phyloP scores from a whole-genome alignment of 139 green algal genomes.

The Haematococcus lacustris region DNA sequence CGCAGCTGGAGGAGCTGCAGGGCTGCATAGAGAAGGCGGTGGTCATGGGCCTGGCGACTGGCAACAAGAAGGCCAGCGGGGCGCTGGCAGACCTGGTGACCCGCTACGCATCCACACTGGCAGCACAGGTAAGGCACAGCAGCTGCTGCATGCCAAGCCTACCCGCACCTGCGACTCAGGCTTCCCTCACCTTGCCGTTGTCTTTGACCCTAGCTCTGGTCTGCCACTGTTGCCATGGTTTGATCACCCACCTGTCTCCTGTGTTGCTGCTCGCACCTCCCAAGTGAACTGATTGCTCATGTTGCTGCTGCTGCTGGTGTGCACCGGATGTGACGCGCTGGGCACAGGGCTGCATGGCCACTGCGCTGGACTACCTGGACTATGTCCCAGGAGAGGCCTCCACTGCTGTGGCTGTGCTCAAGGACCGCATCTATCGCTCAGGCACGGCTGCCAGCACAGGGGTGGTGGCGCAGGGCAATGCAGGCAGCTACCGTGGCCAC shows the following conservation, averaged over 20 bases:
- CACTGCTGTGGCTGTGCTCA: conserved; percentile 56
- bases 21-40: conserved; percentile 90
- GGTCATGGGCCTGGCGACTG: conserved; percentile 73
- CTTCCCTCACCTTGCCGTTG: neutral
- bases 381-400: conserved; percentile 39
- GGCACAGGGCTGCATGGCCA: conserved; percentile 61
- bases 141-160: neutral
- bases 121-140: conserved; percentile 37
- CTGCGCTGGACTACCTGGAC: conserved; percentile 63
- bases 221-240: too few relatives aligned
- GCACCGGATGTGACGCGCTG: too few relatives aligned
- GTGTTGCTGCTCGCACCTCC: too few relatives aligned
- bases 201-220: too few relatives aligned
- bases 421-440: conserved; percentile 79
- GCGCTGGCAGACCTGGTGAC: conserved; percentile 72
- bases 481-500: conserved; percentile 21
- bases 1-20: too few relatives aligned
- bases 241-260: too few relatives aligned
- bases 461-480: too few relatives aligned
- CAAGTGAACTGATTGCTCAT: too few relatives aligned
- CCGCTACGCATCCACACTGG: conserved; percentile 76
- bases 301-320: too few relatives aligned
- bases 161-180: neutral
- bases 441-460: conserved; percentile 18
- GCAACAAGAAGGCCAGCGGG: conserved; percentile 32